Evolutionary conservation across 208 protist species (phyloP), one percentile per base, ranked within the genome.

Genomic region (Leishmania turanica): DNA sequence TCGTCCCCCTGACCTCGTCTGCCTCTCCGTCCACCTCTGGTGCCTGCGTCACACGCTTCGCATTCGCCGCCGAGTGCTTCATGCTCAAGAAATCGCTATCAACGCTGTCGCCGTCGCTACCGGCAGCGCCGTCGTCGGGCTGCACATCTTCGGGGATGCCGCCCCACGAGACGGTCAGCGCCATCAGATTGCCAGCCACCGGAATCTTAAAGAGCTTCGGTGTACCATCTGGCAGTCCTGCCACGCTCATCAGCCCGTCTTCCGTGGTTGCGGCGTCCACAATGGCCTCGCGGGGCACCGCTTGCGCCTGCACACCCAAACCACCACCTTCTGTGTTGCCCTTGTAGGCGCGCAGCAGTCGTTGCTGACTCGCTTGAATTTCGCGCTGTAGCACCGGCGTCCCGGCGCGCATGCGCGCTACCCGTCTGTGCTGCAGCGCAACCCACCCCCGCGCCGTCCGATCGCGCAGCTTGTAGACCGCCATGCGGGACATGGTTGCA

Each of bases 371-470:
- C 40, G 73, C 81, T 34, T 75, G 74, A 53, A 91, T 27, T 70
- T 89, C 78, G 1, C 82, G 54, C 45, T 86, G 73, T 31, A 90
- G 81, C 60, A 79, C 78, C 5, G 79, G 71, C 13, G 71, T 72
- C 7, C 79, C 82, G 19, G 34, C 72, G 31, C 65, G 65, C 9
- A 78, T 76, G 56, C 83, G 75, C 54, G 85, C 87, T 37, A 88
- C 74, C 27, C 83, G 80, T 6, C 80, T 69, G 27, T 80, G 83
- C 79, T 90, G 88, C 77, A 88, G 76, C 51, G 56, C 78, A 24
- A 85, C 75, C 88, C 79, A 87, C 60, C 78, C 78, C 70, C 83
- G 81, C 34, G 88, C 84, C 1, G 76, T 81, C 13, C 76, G 79
- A 17, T 86, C 84, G 24, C 77, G 84, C 73, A 85, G 71, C 65